These are phyloP conservation scores for Ceratocystiopsis minuta DNA, from an alignment of 2,329 filamentous ascomycete genomes.

Conservation along the genomic window DNA sequence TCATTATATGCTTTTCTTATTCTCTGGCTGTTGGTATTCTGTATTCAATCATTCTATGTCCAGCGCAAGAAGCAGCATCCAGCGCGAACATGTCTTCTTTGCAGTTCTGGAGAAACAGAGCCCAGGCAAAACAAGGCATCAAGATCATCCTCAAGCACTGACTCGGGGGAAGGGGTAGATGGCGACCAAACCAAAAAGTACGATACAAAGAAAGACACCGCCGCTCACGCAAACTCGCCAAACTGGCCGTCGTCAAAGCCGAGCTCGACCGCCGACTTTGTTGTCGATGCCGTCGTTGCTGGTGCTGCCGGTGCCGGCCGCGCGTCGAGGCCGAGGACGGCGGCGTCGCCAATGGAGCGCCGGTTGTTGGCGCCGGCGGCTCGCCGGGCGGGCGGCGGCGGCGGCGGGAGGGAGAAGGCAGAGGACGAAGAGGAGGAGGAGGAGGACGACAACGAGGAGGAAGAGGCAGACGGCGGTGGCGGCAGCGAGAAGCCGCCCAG, in stretches of 20 bases:
- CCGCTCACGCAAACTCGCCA: constrained; percentile 52
- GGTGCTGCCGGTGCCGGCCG: neutral
- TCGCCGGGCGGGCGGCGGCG: constrained; percentile 52
- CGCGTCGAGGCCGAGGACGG: constrained; percentile 1
- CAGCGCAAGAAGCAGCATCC: no score
- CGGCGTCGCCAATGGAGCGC: constrained; percentile 8
- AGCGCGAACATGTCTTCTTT: no score
- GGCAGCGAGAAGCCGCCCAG: constrained; percentile 51
- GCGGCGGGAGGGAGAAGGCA: constrained; percentile 17
- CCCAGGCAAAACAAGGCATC: neutral
- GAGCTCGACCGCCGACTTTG: constrained; percentile 35
- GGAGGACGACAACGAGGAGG: constrained; percentile 33
- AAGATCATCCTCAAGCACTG: no score
- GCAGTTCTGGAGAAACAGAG: no score
- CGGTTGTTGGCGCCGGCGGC: constrained; percentile 13
- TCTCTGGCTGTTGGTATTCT: neutral
- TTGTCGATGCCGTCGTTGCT: constrained; percentile 24
- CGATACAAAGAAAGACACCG: neutral
- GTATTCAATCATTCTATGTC: no score
- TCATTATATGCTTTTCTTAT: neutral
- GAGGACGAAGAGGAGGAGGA: constrained; percentile 24
- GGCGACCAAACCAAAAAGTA: neutral
- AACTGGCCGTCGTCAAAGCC: constrained; percentile 81
- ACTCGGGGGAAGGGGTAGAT: no score
- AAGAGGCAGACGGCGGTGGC: constrained; percentile 35